Percentiles rank a stretch among this genome's conserved stretches.
Evolutionary conservation across 2,329 filamentous ascomycete genomes (phyloP).

Genomic region (Diaporthe sp.): DNA sequence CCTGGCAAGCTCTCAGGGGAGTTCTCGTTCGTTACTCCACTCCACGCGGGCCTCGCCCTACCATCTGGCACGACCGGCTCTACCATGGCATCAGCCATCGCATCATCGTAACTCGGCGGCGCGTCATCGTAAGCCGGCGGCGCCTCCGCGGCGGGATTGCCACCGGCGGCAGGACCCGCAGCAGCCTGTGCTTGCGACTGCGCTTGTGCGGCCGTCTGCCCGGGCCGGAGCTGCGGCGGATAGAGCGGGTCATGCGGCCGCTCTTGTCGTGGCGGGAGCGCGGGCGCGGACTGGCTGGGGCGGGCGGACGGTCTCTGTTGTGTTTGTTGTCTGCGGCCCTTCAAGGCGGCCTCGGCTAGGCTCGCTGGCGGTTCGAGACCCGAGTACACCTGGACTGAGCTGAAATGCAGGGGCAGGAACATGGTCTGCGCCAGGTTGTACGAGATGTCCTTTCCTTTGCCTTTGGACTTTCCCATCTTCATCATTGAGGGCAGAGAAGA

Average conservation of each 20-base stretch:
- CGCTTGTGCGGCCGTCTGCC: conserved; percentile 41
- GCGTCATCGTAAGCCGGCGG: conserved; percentile 75
- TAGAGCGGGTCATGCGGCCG: conserved; percentile 65
- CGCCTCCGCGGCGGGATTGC: conserved; percentile 42
- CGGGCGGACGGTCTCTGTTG: conserved; percentile 48
- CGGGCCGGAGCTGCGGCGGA: conserved; percentile 65
- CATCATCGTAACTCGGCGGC: conserved; percentile 96
- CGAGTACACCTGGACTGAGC: conserved; percentile 83
- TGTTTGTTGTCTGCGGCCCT: conserved; percentile 36
- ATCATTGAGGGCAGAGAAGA: conserved; percentile 29
- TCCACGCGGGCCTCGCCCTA: conserved; percentile 75
- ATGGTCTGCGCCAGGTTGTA: conserved; percentile 75
- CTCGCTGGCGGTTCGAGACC: conserved; percentile 86
- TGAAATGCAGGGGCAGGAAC: conserved; percentile 83
- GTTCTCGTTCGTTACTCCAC: conserved; percentile 73
- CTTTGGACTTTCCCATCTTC: conserved; percentile 48
- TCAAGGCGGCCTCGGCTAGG: conserved; percentile 74
- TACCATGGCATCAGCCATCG: conserved; percentile 81
- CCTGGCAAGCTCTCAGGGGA: conserved; percentile 64
- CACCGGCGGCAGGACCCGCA: background rate
- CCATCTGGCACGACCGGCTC: conserved; percentile 76
- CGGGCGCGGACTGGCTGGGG: conserved; percentile 50
- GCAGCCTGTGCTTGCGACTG: conserved; percentile 42
- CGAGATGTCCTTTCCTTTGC: conserved; percentile 51
- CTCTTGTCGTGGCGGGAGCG: conserved; percentile 41